Percentiles rank a stretch among this genome's conserved stretches.
Conservation (phyloP, 2,329 filamentous ascomycete species). For the Pseudogymnoascus sp. region DNA sequence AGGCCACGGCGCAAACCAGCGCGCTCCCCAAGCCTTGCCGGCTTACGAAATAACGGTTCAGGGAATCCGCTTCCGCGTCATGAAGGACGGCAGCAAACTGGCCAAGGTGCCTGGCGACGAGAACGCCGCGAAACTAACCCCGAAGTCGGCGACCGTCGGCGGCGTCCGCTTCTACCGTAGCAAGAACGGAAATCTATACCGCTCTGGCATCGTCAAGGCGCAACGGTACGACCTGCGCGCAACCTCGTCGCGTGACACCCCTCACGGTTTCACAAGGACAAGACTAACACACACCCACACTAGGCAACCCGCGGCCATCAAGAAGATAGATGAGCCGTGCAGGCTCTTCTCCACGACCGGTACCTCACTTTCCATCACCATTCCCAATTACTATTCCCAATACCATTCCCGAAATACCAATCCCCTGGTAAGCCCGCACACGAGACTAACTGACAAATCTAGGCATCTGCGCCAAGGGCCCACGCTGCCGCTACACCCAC, state of each 20-base stretch:
- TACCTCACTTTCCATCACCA: slow-evolving; percentile 35
- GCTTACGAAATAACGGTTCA: slow-evolving; percentile 59
- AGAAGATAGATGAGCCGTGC: slow-evolving; percentile 67
- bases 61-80: slow-evolving; percentile 65
- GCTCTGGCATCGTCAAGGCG: slow-evolving; percentile 64
- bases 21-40: slow-evolving; percentile 29
- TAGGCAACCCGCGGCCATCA: slow-evolving; percentile 39
- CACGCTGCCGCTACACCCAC: slow-evolving; percentile 71
- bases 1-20: slow-evolving; percentile 11
- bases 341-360: slow-evolving; percentile 62
- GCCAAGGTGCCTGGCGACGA: slow-evolving; percentile 64
- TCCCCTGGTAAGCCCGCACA: not conserved
- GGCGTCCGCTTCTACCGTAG: slow-evolving; percentile 79
- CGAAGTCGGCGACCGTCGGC: slow-evolving; percentile 63
- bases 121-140: slow-evolving; percentile 58
- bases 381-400: not conserved
- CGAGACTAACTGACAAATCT: slow-evolving; percentile 18
- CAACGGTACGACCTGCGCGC: slow-evolving; percentile 60
- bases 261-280: slow-evolving; percentile 13
- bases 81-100: slow-evolving; percentile 75
- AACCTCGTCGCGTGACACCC: slow-evolving; percentile 21
- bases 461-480: slow-evolving; percentile 83
- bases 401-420: not conserved
- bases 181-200: slow-evolving; percentile 80
- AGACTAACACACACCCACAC: slow-evolving; percentile 18